phyloP scores from a whole-genome alignment of 495 filamentous ascomycete species.

The Trichodelitschia bisporula region DNA sequence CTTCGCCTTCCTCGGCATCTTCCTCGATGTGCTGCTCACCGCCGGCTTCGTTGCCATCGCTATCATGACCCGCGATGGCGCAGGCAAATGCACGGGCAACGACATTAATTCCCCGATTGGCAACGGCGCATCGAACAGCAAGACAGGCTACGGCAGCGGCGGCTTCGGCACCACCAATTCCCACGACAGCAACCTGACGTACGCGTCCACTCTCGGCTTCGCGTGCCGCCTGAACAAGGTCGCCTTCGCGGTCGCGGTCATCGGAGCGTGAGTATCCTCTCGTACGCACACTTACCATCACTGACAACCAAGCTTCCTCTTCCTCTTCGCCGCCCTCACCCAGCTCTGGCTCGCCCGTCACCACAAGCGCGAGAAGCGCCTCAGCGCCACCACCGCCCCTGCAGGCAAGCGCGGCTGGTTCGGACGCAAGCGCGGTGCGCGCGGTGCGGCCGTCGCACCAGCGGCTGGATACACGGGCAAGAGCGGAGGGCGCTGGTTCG shows the following conservation, averaged over 20 bases:
- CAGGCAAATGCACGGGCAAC: constrained; percentile 30
- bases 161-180: constrained; percentile 3
- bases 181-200: constrained; percentile 5
- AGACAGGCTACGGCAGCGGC: constrained; percentile 11
- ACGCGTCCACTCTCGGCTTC: constrained; percentile 23
- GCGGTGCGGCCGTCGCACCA: constrained; percentile 18
- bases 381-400: constrained; percentile 51
- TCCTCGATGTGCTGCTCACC: constrained; percentile 34
- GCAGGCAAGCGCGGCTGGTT: constrained; percentile 31
- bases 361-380: constrained; percentile 55
- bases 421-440: constrained; percentile 11
- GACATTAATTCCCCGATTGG: constrained; percentile 41
- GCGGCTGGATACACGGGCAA: constrained; percentile 7
- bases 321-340: constrained; percentile 10
- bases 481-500: constrained; percentile 8
- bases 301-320: constrained; percentile 9
- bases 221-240: constrained; percentile 51
- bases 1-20: constrained; percentile 40
- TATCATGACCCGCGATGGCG: constrained; percentile 34
- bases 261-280: constrained; percentile 39
- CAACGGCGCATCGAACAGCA: constrained; percentile 19
- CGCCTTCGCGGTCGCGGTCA: constrained; percentile 50
- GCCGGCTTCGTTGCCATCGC: constrained; percentile 37
- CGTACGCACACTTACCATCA: background rate
- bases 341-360: constrained; percentile 37